Conservation (phyloP, 352 stramenopile species). For the Lagenidium giganteum region DNA sequence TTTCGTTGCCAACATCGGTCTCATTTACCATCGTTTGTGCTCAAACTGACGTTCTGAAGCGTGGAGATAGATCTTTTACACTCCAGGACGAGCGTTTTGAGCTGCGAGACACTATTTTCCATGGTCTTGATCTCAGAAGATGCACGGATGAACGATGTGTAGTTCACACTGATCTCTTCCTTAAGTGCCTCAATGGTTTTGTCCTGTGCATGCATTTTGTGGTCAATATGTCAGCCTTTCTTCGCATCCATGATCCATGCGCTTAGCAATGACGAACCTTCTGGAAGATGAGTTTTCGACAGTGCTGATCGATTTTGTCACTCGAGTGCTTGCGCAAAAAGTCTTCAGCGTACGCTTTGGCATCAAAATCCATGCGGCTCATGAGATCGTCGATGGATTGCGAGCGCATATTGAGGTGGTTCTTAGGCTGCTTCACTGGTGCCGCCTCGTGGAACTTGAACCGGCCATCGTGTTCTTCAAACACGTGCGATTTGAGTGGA, state of each 20-base stretch:
- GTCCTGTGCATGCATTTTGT: slow-evolving; percentile 26
- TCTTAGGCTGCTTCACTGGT: slow-evolving; percentile 50
- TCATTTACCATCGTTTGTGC: slow-evolving; percentile 34
- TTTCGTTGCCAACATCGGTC: too few relatives aligned
- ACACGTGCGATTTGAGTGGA: slow-evolving; percentile 71
- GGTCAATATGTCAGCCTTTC: too few relatives aligned
- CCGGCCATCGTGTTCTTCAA: slow-evolving; percentile 52
- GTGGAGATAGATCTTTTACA: slow-evolving; percentile 64
- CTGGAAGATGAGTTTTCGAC: slow-evolving; percentile 63
- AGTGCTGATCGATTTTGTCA: slow-evolving; percentile 74
- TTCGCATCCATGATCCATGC: too few relatives aligned
- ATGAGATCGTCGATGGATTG: slow-evolving; percentile 81
- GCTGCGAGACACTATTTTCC: slow-evolving; percentile 79
- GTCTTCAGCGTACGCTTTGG: slow-evolving; percentile 70
- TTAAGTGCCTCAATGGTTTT: slow-evolving; percentile 83
- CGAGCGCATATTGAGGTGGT: slow-evolving; percentile 56
- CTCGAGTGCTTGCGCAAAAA: slow-evolving; percentile 72
- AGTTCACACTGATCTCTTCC: slow-evolving; percentile 77
- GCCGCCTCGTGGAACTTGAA: slow-evolving; percentile 62
- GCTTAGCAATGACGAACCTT: slow-evolving; percentile 47
- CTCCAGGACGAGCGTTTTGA: slow-evolving; percentile 70
- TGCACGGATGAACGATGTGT: slow-evolving; percentile 73
- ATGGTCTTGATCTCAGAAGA: slow-evolving; percentile 76
- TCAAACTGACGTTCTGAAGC: slow-evolving; percentile 43
- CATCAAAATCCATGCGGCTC: slow-evolving; percentile 58